Base-by-base conservation (phyloP, 1,139 yeast genomes). In the Yamadazyma jaroonii region DNA sequence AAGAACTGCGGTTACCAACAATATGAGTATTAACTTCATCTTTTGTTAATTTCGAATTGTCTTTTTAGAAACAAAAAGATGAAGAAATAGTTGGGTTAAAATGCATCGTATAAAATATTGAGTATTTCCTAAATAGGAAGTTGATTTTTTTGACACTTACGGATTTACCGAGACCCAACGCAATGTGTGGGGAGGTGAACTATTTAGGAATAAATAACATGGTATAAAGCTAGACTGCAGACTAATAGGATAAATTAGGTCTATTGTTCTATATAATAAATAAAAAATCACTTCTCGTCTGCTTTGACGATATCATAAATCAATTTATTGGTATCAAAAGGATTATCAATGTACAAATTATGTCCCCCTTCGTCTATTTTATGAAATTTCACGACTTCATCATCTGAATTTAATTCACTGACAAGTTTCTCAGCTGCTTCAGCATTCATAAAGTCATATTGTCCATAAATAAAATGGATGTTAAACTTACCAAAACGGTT, bases 391-490 rank as follows among this genome's bases (percentile, higher is more conserved):
- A 54, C 48, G 9, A 38, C 34, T 12, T 25, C n/a, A 1, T 29
- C 24, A 12, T 29, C 26, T 9, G 14, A 6, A 2, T 45, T 42
- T 26, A 52, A 40, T 24, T 40, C 34, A 6, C 46, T 34, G 39
- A 80, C 56, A 33, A 79, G 77, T 39, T 74, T 71, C 8, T 61
- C 50, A 0, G 96, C 96, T 0, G 94, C 92, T 35, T 73, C 76
- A 2, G 75, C 66, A 53, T 85, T 84, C 96, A 89, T 89, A 75
- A 92, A 89, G 56, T 89, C 97, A 47, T 70, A 77, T 47, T 84
- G 81, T 0, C 97, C 97, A 55, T 88, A 89, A 27, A 87, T 57
- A 60, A 89, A 70, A 49, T 77, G 57, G 1, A 77, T 53, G 21
- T 76, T 67, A 28, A 77, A 75, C 21, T 70, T 68, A 26, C 62